phyloP scores from a whole-genome alignment of 257 asterid species.

The Solanum stenotomum region DNA sequence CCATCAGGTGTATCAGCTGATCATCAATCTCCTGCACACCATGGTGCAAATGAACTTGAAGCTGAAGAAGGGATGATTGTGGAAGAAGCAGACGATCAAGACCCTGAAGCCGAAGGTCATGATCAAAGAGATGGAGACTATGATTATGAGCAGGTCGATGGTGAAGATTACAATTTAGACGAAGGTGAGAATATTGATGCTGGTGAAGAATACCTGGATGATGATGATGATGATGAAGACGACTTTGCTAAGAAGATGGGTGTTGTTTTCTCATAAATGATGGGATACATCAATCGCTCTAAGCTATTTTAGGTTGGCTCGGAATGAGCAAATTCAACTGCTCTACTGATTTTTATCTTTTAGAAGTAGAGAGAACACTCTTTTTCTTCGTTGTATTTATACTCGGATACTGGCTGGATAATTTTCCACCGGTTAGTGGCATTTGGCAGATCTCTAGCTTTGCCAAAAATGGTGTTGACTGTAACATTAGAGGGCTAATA shows the following conservation, averaged over 20 bases:
- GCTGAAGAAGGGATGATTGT: slow-evolving; percentile 39
- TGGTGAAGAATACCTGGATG: slow-evolving; percentile 54
- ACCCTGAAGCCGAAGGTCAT: slow-evolving; percentile 36
- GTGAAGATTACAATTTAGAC: slow-evolving; percentile 42
- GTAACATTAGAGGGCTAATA: slow-evolving; percentile 12
- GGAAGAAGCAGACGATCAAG: slow-evolving; percentile 30
- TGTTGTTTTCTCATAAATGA: slow-evolving; percentile 42
- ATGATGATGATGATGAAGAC: slow-evolving; percentile 62
- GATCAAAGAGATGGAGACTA: slow-evolving; percentile 44
- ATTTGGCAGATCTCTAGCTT: neutral
- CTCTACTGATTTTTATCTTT: slow-evolving; percentile 45
- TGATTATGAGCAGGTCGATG: slow-evolving; percentile 57
- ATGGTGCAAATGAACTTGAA: slow-evolving; percentile 18
- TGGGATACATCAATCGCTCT: neutral
- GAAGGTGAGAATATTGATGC: slow-evolving; percentile 52
- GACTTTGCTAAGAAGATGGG: slow-evolving; percentile 97
- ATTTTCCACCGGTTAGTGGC: slow-evolving; percentile 3
- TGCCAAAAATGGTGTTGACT: slow-evolving; percentile 1
- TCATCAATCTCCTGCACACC: neutral
- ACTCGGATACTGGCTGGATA: slow-evolving; percentile 19
- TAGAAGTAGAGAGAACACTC: slow-evolving; percentile 27
- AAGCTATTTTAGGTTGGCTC: slow-evolving; percentile 15
- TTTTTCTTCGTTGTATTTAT: slow-evolving; percentile 2
- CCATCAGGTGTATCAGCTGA: slow-evolving; percentile 8
- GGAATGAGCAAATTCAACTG: slow-evolving; percentile 19